Conservation (phyloP, 257 asterid genomes). For the Solanum chilense region DNA sequence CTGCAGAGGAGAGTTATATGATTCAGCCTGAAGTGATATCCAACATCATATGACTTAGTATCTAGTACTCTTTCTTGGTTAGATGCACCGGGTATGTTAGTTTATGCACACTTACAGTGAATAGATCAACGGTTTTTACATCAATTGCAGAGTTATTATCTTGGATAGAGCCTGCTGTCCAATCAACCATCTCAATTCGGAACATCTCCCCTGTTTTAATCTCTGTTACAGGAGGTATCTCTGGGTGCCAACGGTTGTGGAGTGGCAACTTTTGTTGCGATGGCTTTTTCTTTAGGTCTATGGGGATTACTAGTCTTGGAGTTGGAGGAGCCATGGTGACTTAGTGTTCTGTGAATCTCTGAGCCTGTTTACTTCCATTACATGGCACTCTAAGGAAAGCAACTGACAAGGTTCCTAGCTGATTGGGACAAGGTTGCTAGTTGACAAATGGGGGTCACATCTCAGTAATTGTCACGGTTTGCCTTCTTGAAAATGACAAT, state of each 20-base stretch:
- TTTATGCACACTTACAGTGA: conserved; percentile 28
- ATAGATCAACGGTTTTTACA: conserved; percentile 36
- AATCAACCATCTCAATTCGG: conserved; percentile 41
- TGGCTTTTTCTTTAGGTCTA: conserved; percentile 32
- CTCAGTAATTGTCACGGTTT: conserved; percentile 24
- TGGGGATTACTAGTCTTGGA: conserved; percentile 33
- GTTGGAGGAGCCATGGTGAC: conserved; percentile 61
- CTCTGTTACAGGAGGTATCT: conserved; percentile 28
- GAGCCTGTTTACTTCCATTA: background rate
- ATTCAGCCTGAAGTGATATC: background rate
- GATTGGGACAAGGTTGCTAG: background rate
- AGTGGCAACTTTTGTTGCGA: conserved; percentile 20
- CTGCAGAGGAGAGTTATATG: conserved; percentile 17
- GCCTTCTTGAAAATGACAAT: conserved; percentile 3
- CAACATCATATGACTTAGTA: background rate
- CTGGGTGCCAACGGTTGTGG: conserved; percentile 45
- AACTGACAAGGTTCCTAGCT: background rate
- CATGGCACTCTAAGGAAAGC: background rate
- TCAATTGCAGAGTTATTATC: conserved; percentile 43
- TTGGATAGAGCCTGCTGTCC: conserved; percentile 45
- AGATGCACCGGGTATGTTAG: background rate
- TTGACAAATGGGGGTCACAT: conserved; percentile 14
- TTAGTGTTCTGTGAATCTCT: background rate
- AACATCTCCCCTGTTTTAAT: conserved; percentile 29
- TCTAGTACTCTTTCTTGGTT: background rate